Evolutionary conservation across 352 stramenopile species (phyloP).

Genomic region (Pythium sp.): DNA sequence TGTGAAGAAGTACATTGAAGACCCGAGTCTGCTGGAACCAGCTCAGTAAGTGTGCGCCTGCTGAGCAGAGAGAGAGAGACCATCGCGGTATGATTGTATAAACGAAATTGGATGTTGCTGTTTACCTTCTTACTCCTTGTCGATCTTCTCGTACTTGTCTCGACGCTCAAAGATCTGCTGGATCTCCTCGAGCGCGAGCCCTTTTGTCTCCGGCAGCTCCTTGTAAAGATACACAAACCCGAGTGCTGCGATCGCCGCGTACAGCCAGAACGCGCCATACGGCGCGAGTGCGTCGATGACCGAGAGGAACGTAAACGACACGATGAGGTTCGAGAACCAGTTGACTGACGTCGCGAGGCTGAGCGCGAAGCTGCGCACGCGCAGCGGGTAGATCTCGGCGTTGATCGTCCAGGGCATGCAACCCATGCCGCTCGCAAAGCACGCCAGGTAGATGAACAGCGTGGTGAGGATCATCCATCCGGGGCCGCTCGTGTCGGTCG

Average conservation of each 20-base stretch:
- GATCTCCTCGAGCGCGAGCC: slow-evolving; percentile 91
- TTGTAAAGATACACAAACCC: slow-evolving; percentile 79
- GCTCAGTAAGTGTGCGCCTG: slow-evolving; percentile 8
- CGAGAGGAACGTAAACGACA: slow-evolving; percentile 94
- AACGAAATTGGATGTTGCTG: too few relatives aligned
- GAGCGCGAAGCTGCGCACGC: slow-evolving; percentile 83
- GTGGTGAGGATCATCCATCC: slow-evolving; percentile 57
- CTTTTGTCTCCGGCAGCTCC: slow-evolving; percentile 92
- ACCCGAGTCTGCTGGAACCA: slow-evolving; percentile 48
- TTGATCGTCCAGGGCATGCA: slow-evolving; percentile 95
- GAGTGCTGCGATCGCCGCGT: slow-evolving; percentile 67
- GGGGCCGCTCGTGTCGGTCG: slow-evolving; percentile 30
- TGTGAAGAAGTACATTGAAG: slow-evolving; percentile 50
- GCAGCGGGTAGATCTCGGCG: slow-evolving; percentile 92
- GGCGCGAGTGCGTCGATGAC: slow-evolving; percentile 58
- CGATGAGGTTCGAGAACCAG: slow-evolving; percentile 91
- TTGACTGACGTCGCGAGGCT: slow-evolving; percentile 89
- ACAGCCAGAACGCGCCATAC: slow-evolving; percentile 91
- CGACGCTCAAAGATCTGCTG: slow-evolving; percentile 78
- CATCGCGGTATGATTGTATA: background rate
- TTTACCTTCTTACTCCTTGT: slow-evolving; percentile 18
- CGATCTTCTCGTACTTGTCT: slow-evolving; percentile 38
- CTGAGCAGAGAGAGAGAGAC: background rate
- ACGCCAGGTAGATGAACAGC: slow-evolving; percentile 74
- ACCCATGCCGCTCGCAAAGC: slow-evolving; percentile 78